These are phyloP conservation scores for Lentinus tigrinus DNA, from an alignment of 768 basidiomycete genomes.

Conservation along the genomic window DNA sequence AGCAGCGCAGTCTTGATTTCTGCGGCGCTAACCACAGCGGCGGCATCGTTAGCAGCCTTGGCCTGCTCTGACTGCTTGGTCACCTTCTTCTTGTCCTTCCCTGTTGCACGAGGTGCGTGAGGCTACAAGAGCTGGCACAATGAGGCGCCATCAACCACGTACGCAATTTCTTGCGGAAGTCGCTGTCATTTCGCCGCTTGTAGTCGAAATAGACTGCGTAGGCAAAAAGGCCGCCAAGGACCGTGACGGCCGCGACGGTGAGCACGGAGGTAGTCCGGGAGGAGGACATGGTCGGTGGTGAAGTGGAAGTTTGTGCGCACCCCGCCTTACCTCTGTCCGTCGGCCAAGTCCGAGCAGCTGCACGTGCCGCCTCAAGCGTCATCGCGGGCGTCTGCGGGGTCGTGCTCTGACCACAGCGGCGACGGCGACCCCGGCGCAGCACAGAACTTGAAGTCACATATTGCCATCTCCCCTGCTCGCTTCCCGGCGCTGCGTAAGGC, in stretches of 20 bases:
- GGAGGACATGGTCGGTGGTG: slow-evolving; percentile 25
- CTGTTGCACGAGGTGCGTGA: slow-evolving; percentile 38
- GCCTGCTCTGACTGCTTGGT: slow-evolving; percentile 54
- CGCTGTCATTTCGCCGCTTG: slow-evolving; percentile 81
- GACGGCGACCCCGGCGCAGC: too few relatives aligned
- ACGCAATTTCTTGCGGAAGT: slow-evolving; percentile 89
- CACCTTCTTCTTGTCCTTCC: slow-evolving; percentile 90
- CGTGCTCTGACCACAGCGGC: background rate
- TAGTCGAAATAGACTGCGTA: slow-evolving; percentile 96
- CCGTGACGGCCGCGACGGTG: slow-evolving; percentile 45
- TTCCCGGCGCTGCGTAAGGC: too few relatives aligned
- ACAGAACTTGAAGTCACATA: too few relatives aligned
- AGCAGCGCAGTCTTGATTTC: slow-evolving; percentile 65
- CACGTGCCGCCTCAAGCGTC: slow-evolving; percentile 1
- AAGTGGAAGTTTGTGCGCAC: slow-evolving; percentile 17
- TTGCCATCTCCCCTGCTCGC: too few relatives aligned
- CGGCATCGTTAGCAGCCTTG: slow-evolving; percentile 34
- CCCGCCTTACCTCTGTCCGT: slow-evolving; percentile 1
- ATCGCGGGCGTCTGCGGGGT: background rate
- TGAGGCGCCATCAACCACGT: slow-evolving; percentile 35
- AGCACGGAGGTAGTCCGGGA: slow-evolving; percentile 38
- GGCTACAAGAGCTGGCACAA: background rate
- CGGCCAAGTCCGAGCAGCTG: slow-evolving; percentile 12
- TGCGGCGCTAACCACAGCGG: slow-evolving; percentile 30
- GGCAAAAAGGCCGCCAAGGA: slow-evolving; percentile 54